These are phyloP conservation scores for Hymenoscyphus albidus DNA, from an alignment of 2,329 filamentous ascomycete species.

Conservation along the genomic window DNA sequence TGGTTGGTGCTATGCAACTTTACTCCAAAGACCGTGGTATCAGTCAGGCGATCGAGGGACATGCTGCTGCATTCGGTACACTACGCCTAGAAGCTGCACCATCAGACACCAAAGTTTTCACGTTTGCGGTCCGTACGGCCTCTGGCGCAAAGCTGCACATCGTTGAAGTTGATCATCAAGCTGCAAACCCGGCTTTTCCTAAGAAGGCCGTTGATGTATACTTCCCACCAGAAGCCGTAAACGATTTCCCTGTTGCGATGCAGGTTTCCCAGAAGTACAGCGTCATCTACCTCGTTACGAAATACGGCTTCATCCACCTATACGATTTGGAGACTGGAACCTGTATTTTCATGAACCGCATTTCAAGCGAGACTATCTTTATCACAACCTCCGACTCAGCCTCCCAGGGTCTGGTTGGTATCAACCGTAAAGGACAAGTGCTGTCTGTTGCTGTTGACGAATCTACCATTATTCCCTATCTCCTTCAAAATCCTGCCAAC, in stretches of 20 bases:
- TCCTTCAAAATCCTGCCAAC: conserved; percentile 94
- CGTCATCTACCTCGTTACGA: conserved; percentile 94
- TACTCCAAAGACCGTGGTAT: conserved; percentile 95
- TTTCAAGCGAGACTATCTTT: conserved; percentile 98
- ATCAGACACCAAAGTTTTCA: conserved; percentile 91
- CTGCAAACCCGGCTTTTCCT: conserved; percentile 80
- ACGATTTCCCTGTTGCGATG: conserved; percentile 97
- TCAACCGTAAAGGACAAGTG: conserved; percentile 97
- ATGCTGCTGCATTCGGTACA: conserved; percentile 91
- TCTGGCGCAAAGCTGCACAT: conserved; percentile 94
- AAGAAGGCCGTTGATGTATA: conserved; percentile 98
- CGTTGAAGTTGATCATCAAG: conserved; percentile 92
- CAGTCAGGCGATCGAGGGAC: conserved; percentile 96
- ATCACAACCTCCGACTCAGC: conserved; percentile 81
- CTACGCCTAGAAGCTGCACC: conserved; percentile 84
- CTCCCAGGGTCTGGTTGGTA: conserved; percentile 83
- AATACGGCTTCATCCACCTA: conserved; percentile 98
- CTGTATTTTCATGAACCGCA: conserved; percentile 99
- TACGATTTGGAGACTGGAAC: conserved; percentile 95
- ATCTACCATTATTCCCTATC: conserved; percentile 83
- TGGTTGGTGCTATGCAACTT: conserved; percentile 94
- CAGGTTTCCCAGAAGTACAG: conserved; percentile 97
- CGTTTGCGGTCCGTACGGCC: conserved; percentile 87
- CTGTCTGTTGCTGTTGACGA: conserved; percentile 93
- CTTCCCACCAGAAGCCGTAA: conserved; percentile 91